A percentile compares a stretch with the other conserved stretches of the same genome.
Conservation (phyloP, 495 filamentous ascomycete species). For the Glutinoglossum americanum region DNA sequence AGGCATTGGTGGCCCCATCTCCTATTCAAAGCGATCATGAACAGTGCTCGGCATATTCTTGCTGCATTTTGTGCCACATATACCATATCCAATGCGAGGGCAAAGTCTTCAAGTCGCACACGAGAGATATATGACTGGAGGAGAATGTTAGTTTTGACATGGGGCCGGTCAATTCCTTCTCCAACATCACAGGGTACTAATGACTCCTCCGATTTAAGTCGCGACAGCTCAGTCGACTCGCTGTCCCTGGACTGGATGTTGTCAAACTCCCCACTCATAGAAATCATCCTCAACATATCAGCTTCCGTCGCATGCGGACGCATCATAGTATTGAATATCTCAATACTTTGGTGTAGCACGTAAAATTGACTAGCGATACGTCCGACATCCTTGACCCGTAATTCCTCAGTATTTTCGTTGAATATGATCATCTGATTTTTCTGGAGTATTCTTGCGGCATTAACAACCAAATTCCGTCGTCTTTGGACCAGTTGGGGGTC, state of each 20-base stretch:
- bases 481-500: slow-evolving; percentile 70
- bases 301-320: slow-evolving; percentile 56
- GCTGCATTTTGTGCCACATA: slow-evolving; percentile 93
- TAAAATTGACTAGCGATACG: slow-evolving; percentile 96
- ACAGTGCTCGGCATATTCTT: slow-evolving; percentile 81
- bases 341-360: slow-evolving; percentile 74
- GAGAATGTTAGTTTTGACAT: slow-evolving; percentile 87
- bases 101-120: slow-evolving; percentile 75
- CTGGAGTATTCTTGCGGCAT: slow-evolving; percentile 67
- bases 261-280: slow-evolving; percentile 89
- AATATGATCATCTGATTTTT: slow-evolving; percentile 97
- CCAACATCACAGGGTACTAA: slow-evolving; percentile 45
- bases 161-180: slow-evolving; percentile 46
- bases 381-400: slow-evolving; percentile 81
- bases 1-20: slow-evolving; percentile 89
- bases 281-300: slow-evolving; percentile 84
- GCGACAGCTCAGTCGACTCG: slow-evolving; percentile 57
- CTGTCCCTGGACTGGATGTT: slow-evolving; percentile 83
- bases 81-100: slow-evolving; percentile 68
- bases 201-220: slow-evolving; percentile 43
- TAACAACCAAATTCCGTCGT: slow-evolving; percentile 60
- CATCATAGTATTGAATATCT: slow-evolving; percentile 93
- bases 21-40: slow-evolving; percentile 90
- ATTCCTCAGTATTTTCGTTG: slow-evolving; percentile 77
- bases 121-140: slow-evolving; percentile 90